Conservation (phyloP, 2,329 filamentous ascomycete species). For the Pestalotiopsis sp. region DNA sequence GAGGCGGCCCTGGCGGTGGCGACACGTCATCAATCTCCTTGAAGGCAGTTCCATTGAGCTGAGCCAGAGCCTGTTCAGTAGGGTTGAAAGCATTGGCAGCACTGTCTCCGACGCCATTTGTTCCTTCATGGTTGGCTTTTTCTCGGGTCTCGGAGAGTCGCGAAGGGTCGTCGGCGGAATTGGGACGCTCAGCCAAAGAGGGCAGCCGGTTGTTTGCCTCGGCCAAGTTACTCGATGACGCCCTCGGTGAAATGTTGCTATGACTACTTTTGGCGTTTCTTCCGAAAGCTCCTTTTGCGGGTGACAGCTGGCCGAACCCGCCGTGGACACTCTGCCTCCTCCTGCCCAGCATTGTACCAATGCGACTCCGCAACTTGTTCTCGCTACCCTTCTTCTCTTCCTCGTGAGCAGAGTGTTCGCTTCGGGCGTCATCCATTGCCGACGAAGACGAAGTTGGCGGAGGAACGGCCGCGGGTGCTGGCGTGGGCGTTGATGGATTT, state of each 20-base stretch:
- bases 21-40: slow-evolving; percentile 52
- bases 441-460: background rate
- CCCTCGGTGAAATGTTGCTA: slow-evolving; percentile 56
- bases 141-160: slow-evolving; percentile 32
- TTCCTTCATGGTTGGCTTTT: slow-evolving; percentile 40
- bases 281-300: slow-evolving; percentile 61
- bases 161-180: slow-evolving; percentile 33
- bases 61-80: slow-evolving; percentile 32
- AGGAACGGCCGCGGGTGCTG: background rate
- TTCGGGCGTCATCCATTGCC: slow-evolving; percentile 38
- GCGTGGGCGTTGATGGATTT: slow-evolving; percentile 17
- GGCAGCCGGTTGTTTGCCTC: slow-evolving; percentile 56
- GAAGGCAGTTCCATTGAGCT: slow-evolving; percentile 49
- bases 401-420: slow-evolving; percentile 47
- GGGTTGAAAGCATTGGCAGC: slow-evolving; percentile 32
- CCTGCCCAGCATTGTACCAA: slow-evolving; percentile 70
- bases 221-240: slow-evolving; percentile 60
- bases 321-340: slow-evolving; percentile 68
- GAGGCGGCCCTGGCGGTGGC: slow-evolving; percentile 53
- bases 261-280: slow-evolving; percentile 66
- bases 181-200: slow-evolving; percentile 59
- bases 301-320: slow-evolving; percentile 59
- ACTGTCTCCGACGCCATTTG: slow-evolving; percentile 46
- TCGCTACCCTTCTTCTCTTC: slow-evolving; percentile 46
- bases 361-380: slow-evolving; percentile 61